Base-by-base conservation (phyloP, 768 basidiomycete genomes). In the Dentipellis fragilis region DNA sequence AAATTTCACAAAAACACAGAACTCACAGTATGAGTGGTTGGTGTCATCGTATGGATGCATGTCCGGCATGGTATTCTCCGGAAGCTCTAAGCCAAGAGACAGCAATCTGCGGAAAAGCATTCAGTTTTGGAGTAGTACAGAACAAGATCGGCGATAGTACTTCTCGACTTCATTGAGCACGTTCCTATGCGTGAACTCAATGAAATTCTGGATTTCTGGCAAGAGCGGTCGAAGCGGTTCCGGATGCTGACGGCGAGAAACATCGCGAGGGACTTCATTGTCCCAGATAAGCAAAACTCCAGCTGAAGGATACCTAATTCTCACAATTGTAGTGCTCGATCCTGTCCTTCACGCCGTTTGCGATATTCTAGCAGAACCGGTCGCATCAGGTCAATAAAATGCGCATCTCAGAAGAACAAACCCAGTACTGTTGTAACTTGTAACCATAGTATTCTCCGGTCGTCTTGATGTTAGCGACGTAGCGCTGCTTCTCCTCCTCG, bases 291-390 rank as follows among this genome's bases (percentile, higher is more conserved):
- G 39, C n/a, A 23, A 11, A 12, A 36, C 10, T 3, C 10, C 1
- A 45, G 23, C 7, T 10, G 14, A 29, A 21, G 3, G 9, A 55
- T 34, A 38, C 12, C 10, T 23, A n/a, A 10, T 4, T 59, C 76
- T 55, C 56, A 85, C 84, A 72, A 59, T 80, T 82, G 61, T 86
- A 85, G 51, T 78, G 71, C 62, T 86, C 84, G 16, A 84, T 60
- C 59, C 84, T 81, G 62, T 87, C 85, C 16, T 67, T 74, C 22
- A 86, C 78, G 6, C 84, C 84, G 10, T 74, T 75, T 40, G 79
- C 80, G 47, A 85, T 78, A 50, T 80, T 79, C 84, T 86, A 53
- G n/a, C 14, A 16, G 40, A n/a, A 37, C 23, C 19, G 9, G 9
- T 42, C 40, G 19, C 14, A 14, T 14, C 40, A 42, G 40, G 14